phyloP scores from a whole-genome alignment of 768 basidiomycete species.

The Royoungia palumana region DNA sequence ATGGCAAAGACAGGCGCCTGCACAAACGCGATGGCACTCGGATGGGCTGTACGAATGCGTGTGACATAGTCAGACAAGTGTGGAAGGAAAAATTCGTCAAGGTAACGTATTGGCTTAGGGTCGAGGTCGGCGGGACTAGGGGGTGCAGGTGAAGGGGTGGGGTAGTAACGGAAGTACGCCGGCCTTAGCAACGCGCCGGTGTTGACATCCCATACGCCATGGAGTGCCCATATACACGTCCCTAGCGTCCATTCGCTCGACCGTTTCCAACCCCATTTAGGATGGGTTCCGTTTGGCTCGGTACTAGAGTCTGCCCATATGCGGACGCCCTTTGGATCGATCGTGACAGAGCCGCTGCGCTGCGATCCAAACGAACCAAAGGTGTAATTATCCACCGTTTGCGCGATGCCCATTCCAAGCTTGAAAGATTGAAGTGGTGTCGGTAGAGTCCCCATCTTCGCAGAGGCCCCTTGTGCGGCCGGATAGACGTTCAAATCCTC shows the following conservation, averaged over 20 bases:
- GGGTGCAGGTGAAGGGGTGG: slow-evolving; percentile 13
- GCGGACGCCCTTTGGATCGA: slow-evolving; percentile 80
- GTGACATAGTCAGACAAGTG: slow-evolving; percentile 57
- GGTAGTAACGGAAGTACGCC: slow-evolving; percentile 67
- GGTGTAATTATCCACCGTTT: slow-evolving; percentile 78
- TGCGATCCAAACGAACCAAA: slow-evolving; percentile 80
- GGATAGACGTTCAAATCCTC: slow-evolving; percentile 66
- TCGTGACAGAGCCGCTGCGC: slow-evolving; percentile 66
- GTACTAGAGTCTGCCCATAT: slow-evolving; percentile 68
- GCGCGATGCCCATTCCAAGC: slow-evolving; percentile 83
- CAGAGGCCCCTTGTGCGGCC: slow-evolving; percentile 59
- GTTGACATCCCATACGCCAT: slow-evolving; percentile 84
- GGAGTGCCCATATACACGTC: slow-evolving; percentile 80
- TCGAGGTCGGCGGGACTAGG: not conserved
- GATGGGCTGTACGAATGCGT: slow-evolving; percentile 65
- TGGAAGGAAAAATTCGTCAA: slow-evolving; percentile 75
- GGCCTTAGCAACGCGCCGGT: slow-evolving; percentile 64
- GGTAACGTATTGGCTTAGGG: slow-evolving; percentile 55
- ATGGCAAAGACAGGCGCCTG: slow-evolving; percentile 87
- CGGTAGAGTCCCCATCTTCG: slow-evolving; percentile 86
- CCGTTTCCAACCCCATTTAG: slow-evolving; percentile 83
- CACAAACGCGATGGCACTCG: slow-evolving; percentile 83
- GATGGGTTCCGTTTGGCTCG: slow-evolving; percentile 52
- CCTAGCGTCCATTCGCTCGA: slow-evolving; percentile 73
- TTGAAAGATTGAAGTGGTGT: slow-evolving; percentile 80